phyloP scores from a whole-genome alignment of 1,284 basidiomycete genomes.

The Pascua guehoae region DNA sequence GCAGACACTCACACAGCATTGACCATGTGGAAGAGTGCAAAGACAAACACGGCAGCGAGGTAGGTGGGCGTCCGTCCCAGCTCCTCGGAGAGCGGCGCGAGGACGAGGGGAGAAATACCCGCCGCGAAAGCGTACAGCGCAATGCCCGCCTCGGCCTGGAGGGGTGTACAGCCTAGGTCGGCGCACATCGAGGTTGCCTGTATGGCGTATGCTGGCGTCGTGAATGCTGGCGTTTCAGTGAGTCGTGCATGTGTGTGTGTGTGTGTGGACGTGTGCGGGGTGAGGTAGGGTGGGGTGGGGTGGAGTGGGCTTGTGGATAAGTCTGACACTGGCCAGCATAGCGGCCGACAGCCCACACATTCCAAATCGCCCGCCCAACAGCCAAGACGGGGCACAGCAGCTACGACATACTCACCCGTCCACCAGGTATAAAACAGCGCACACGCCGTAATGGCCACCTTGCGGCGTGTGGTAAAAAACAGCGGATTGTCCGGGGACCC shows the following conservation, averaged over 20 bases:
- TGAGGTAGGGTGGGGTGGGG: too few relatives aligned
- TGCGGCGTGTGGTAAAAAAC: slow-evolving; percentile 55
- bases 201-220: slow-evolving; percentile 58
- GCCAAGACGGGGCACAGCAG: slow-evolving; percentile 51
- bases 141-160: slow-evolving; percentile 61
- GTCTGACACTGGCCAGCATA: too few relatives aligned
- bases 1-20: background rate
- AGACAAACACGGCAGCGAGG: slow-evolving; percentile 57
- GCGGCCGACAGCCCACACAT: too few relatives aligned
- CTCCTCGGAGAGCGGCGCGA: slow-evolving; percentile 72
- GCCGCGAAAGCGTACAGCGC: slow-evolving; percentile 56
- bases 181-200: slow-evolving; percentile 60
- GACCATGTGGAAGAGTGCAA: slow-evolving; percentile 57
- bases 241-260: too few relatives aligned
- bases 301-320: too few relatives aligned
- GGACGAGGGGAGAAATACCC: slow-evolving; percentile 56
- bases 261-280: too few relatives aligned
- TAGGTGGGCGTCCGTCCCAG: slow-evolving; percentile 69
- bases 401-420: slow-evolving; percentile 55
- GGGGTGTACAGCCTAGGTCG: slow-evolving; percentile 61
- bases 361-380: too few relatives aligned
- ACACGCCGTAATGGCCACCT: slow-evolving; percentile 60
- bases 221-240: slow-evolving; percentile 50
- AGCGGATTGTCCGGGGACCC: slow-evolving; percentile 58
- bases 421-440: slow-evolving; percentile 60